Evolutionary conservation across 257 asterid species (phyloP), one percentile per base, ranked within the genome.

Genomic region (Schizonepeta tenuifolia): DNA sequence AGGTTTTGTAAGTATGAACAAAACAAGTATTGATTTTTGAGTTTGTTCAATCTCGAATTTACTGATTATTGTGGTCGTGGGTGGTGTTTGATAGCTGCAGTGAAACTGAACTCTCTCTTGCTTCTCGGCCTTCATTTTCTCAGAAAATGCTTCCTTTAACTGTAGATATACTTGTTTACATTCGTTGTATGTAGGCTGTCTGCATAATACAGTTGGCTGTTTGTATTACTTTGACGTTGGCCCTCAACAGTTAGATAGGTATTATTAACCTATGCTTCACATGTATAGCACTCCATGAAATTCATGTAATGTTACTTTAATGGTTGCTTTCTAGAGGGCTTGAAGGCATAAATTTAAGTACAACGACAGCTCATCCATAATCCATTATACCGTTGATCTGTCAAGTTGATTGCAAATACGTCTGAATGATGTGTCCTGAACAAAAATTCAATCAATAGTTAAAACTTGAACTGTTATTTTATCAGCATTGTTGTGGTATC

Each of bases 171-270:
- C 10, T 53, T 68, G 40, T 13, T 50, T 31, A 53, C 12, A 35
- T 47, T 4, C 35, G 20, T 18, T 31, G 4, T n/a, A 57, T 57
- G 69, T 13, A 57, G 69, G 75, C 22, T 58, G 13, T 43, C 59
- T 71, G 49, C 36, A 17, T 65, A 71, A 38, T 70, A 28, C 20
- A 41, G 24, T 61, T 71, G 58, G 53, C 59, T 35, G 40, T 35
- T 62, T 21, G 58, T 54, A 74, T n/a, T 26, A 9, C 38, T 28
- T 38, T 51, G 55, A 22, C 14, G 13, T 35, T 35, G 44, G 40
- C 44, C 14, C 18, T 36, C 41, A 36, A 53, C 7, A 64, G 15
- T 55, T 54, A 44, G 5, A 10, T 43, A 73, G 20, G 51, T 38
- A 3, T 10, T 65, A 11, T 28, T 50, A 26, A 38, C 3, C 43